phyloP scores from a whole-genome alignment of 805 yeast species.

The Sporopachydermia quercuum region DNA sequence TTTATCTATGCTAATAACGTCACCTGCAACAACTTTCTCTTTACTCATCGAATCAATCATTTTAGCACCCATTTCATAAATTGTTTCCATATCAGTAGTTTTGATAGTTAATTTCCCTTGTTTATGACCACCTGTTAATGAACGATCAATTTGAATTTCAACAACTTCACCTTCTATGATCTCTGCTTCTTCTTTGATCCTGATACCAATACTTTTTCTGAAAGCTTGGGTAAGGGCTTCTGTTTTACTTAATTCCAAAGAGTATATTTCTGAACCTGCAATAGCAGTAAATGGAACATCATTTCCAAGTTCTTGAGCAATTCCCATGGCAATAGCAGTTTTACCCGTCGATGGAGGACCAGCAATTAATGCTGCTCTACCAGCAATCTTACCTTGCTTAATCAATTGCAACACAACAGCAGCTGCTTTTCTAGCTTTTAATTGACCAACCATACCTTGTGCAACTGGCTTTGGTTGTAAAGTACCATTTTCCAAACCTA shows the following conservation, averaged over 20 bases:
- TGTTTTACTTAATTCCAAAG: constrained; percentile 85
- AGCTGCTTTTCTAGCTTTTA: constrained; percentile 89
- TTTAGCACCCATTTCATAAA: constrained; percentile 85
- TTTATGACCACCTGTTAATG: constrained; percentile 93
- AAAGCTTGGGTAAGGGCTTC: constrained; percentile 95
- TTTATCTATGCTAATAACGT: constrained; percentile 88
- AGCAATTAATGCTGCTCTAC: constrained; percentile 87
- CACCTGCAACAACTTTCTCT: constrained; percentile 95
- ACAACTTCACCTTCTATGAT: constrained; percentile 98
- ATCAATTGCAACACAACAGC: constrained; percentile 90
- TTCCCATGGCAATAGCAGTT: constrained; percentile 95
- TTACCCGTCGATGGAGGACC: constrained; percentile 99
- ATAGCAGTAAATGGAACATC: constrained; percentile 92
- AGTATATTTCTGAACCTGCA: constrained; percentile 87
- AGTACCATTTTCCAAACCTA: constrained; percentile 80
- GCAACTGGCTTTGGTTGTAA: constrained; percentile 66
- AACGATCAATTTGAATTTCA: constrained; percentile 86
- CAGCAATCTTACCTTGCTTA: constrained; percentile 89
- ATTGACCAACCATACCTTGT: constrained; percentile 97
- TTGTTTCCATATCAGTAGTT: constrained; percentile 97
- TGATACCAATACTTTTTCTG: constrained; percentile 88
- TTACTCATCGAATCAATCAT: constrained; percentile 90
- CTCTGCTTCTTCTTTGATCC: constrained; percentile 93
- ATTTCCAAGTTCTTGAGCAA: constrained; percentile 30
- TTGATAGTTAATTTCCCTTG: constrained; percentile 96